Base-by-base conservation (phyloP, 345 rosid species). In the Citrus reticulata region DNA sequence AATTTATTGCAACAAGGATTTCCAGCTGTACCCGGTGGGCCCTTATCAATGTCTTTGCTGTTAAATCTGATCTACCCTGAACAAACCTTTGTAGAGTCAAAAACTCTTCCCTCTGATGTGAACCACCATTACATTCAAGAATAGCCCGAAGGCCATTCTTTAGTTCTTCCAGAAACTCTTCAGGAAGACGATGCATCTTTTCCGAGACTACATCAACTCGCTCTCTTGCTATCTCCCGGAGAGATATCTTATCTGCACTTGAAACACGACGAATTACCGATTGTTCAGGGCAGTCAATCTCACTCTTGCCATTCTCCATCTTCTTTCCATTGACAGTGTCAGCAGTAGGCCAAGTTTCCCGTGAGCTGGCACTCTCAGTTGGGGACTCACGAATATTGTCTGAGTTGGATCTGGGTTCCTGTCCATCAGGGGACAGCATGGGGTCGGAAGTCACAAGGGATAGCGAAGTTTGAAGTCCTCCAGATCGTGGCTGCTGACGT, bases 361-460 rank as follows among this genome's bases (percentile, higher is more conserved):
- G 88, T 46, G 98, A 97, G 85, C 98, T 94, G 4, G 98, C 98
- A 85, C 98, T 97, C 85, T 93, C 98, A 42, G 98, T 91, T 51
- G 99, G 99, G 10, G 98, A 97, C 81, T 94, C 98, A 8, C 90
- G 97, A 46, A 85, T 84, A 62, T 90, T 86, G 78, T 89, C 95
- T 16, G 96, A 90, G 79, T 86, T 94, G 19, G 95, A 89, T 39
- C 94, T 87, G 20, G 87, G 92, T 46, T 93, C 95, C 51, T 83
- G 91, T 9, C 73, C 76, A 64, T 91, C 93, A 35, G 90, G 88
- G 59, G 92, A 88, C 79, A 91, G 27, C 87, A 77, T 89, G 75
- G 90, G 89, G 83, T 94, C 96, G 0, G 91, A 91, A 24, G 97
- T 82, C 25, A 92, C 89, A 16, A 93, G 87, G 34, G 96, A 89